Base-by-base conservation (phyloP, 1,284 basidiomycete species). In the Apiotrichum veenhuisii region DNA sequence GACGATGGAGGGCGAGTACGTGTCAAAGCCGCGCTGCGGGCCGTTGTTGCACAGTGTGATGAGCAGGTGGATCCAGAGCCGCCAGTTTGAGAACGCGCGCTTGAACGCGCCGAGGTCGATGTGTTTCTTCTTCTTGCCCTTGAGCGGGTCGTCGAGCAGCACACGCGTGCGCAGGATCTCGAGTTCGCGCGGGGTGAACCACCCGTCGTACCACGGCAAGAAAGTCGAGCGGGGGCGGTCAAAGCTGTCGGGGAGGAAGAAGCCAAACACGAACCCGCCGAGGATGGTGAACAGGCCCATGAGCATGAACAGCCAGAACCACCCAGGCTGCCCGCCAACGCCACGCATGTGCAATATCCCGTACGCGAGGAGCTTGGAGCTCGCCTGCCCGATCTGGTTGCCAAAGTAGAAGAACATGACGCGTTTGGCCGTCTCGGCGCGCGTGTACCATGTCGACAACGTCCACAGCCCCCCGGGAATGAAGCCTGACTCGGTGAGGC, bases 1-100 rank as follows among this genome's bases (percentile, higher is more conserved):
- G 64, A 73, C 64, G 38, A 73, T 64, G 22, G 65, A 60, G 3
- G 71, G 72, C 0, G 63, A 61, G 62, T 73, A 75, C 11, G 64
- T 62, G 55, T 67, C 69, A 15, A 70, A 64, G 1, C 61, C 66
- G 17, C 62, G 56, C 41, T 66, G 64, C 11, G 68, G 66, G 8
- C 64, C 65, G 52, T 71, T 71, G 54, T 68, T 69, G 52, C 55
- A 59, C 33, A 73, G 53, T 12, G 66, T 67, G 59, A 73, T 66
- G 45, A 66, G 30, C 41, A 70, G 54, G 60, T 71, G 71, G 33
- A 68, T 54, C 63, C 66, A 69, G 17, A 67, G 40, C n/a, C 62
- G 54, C 62, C 62, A 65, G 58, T 57, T 58, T 25, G 37, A 33
- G 23, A 59, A 61, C 17, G 61, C 58, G 20, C 48, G 56, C 53